phyloP scores from a whole-genome alignment of 2,329 filamentous ascomycete species.

The Metarhizium brunneum region DNA sequence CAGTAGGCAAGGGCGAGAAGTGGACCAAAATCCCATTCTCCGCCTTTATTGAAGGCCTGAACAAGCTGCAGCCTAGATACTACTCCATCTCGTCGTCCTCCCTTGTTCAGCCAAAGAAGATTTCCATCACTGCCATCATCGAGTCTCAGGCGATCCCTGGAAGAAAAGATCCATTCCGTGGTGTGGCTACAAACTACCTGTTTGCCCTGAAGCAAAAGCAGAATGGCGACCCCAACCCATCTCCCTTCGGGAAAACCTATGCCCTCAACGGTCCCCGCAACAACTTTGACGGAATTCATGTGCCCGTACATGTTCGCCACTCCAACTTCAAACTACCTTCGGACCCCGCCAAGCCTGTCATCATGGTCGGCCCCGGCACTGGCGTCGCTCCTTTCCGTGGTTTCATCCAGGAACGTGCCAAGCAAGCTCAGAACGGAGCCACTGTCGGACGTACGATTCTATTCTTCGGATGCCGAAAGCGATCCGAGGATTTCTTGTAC shows the following conservation, averaged over 20 bases:
- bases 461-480: slow-evolving; percentile 91
- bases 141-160: slow-evolving; percentile 73
- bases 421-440: slow-evolving; percentile 69
- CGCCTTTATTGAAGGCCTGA: slow-evolving; percentile 83
- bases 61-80: slow-evolving; percentile 94
- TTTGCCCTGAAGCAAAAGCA: slow-evolving; percentile 95
- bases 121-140: slow-evolving; percentile 91
- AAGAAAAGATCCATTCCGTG: slow-evolving; percentile 73
- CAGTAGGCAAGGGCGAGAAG: slow-evolving; percentile 60
- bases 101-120: slow-evolving; percentile 84
- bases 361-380: slow-evolving; percentile 93
- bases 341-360: slow-evolving; percentile 85
- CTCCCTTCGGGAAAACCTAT: slow-evolving; percentile 78
- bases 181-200: slow-evolving; percentile 95
- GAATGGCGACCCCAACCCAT: slow-evolving; percentile 73
- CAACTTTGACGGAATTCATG: slow-evolving; percentile 92
- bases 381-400: slow-evolving; percentile 94
- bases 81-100: slow-evolving; percentile 99
- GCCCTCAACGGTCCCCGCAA: slow-evolving; percentile 82
- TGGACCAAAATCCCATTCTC: slow-evolving; percentile 90
- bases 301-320: slow-evolving; percentile 91
- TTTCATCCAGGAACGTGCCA: slow-evolving; percentile 88
- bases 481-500: slow-evolving; percentile 87
- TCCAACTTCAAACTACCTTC: slow-evolving; percentile 99
- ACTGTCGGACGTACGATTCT: slow-evolving; percentile 79